Conservation (phyloP, 2,329 filamentous ascomycete species). For the Cercospora berteroae region DNA sequence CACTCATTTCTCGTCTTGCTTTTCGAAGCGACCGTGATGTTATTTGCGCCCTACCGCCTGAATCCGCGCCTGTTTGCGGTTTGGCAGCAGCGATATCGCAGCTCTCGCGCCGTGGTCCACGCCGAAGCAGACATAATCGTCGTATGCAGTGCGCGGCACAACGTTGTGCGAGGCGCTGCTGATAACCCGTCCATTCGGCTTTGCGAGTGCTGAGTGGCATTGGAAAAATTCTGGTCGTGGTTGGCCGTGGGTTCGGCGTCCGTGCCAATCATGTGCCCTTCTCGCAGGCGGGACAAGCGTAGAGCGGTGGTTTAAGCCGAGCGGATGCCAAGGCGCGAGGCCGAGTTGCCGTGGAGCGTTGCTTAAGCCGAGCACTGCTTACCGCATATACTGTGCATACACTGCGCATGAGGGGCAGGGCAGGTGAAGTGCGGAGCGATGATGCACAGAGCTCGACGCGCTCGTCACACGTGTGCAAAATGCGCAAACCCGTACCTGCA, state of each 20-base stretch:
- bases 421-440: neutral
- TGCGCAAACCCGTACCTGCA: constrained; percentile 1
- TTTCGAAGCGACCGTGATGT: neutral
- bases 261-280: constrained; percentile 2
- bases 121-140: neutral
- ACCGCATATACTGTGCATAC: neutral
- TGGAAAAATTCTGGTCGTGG: neutral
- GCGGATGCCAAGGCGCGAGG: neutral
- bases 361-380: constrained; percentile 2
- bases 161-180: neutral
- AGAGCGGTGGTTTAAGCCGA: neutral
- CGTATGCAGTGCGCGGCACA: neutral
- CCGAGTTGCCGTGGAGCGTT: neutral
- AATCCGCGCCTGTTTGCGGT: neutral
- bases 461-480: neutral
- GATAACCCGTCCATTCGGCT: neutral
- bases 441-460: neutral
- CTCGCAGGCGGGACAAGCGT: neutral
- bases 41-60: constrained; percentile 2
- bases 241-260: neutral
- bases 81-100: neutral
- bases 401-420: neutral
- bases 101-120: neutral
- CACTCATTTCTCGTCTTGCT: neutral
- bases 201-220: constrained; percentile 3